Percentiles rank a stretch among this genome's conserved stretches.
These are phyloP conservation scores for Cladosporium sp. DNA, from an alignment of 2,329 filamentous ascomycete genomes.

Conservation along the genomic window DNA sequence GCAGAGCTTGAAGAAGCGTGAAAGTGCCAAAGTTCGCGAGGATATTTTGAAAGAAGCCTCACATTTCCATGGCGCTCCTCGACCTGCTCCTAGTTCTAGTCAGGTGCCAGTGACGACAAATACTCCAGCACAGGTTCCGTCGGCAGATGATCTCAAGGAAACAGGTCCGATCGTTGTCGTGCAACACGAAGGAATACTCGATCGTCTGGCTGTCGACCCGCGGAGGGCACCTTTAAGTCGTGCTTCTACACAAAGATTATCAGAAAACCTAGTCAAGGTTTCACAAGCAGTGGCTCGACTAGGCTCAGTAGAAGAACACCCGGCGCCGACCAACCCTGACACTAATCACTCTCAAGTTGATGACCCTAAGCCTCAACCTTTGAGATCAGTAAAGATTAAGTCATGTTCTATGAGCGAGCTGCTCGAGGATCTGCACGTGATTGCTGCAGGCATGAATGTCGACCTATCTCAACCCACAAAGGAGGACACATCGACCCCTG, in stretches of 20 bases:
- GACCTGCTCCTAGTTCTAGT: neutral
- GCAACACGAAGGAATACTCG: slow-evolving; percentile 12
- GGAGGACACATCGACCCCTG: neutral
- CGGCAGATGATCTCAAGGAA: neutral
- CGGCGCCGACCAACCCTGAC: neutral
- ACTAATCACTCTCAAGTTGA: neutral
- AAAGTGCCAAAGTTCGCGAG: neutral
- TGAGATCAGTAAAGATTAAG: neutral
- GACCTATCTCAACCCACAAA: neutral
- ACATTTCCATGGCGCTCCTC: neutral
- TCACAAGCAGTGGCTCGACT: slow-evolving; percentile 17
- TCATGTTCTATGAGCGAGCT: slow-evolving; percentile 4
- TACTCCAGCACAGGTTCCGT: neutral
- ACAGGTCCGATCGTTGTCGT: slow-evolving; percentile 4
- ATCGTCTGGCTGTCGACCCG: slow-evolving; percentile 14
- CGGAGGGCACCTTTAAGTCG: slow-evolving; percentile 16
- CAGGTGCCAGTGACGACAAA: no score
- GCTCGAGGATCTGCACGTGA: neutral
- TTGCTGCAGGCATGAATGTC: slow-evolving; percentile 1
- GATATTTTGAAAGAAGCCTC: neutral
- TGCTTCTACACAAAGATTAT: slow-evolving; percentile 1
- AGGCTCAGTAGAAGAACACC: slow-evolving; percentile 23
- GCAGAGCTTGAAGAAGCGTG: slow-evolving; percentile 18
- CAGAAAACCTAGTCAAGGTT: slow-evolving; percentile 3
- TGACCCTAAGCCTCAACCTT: neutral